A percentile compares a stretch with the other conserved stretches of the same genome.
These are phyloP conservation scores for Colletotrichum scovillei DNA, from an alignment of 2,329 filamentous ascomycete species.

Conservation along the genomic window DNA sequence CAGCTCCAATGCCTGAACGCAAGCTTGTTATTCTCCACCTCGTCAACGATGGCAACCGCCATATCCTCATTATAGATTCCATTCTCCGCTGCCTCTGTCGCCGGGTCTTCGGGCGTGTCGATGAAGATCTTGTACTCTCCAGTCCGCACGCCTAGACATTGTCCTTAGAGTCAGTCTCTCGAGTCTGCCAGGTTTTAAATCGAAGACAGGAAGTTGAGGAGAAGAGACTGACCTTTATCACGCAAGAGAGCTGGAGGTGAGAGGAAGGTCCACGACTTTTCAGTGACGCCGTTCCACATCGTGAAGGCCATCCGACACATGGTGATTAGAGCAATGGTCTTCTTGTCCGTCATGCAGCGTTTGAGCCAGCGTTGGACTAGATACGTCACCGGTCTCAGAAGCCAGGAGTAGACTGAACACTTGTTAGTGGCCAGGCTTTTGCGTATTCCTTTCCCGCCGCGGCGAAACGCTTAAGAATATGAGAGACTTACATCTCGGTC, in stretches of 20 bases:
- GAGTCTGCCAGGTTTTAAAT: neutral
- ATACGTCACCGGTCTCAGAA: neutral
- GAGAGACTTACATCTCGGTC: neutral
- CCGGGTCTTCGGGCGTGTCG: neutral
- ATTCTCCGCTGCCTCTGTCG: neutral
- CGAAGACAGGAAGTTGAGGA: no score
- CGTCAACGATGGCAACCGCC: slow-evolving; percentile 4
- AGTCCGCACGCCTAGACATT: neutral
- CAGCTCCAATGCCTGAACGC: slow-evolving; percentile 10
- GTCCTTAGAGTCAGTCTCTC: neutral
- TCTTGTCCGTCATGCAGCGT: neutral
- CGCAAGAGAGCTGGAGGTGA: neutral
- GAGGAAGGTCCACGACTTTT: neutral
- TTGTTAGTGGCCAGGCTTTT: no score
- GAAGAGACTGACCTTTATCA: slow-evolving; percentile 8
- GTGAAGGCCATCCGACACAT: neutral
- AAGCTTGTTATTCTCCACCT: slow-evolving; percentile 2
- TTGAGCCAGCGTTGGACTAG: neutral
- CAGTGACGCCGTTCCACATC: slow-evolving; percentile 12
- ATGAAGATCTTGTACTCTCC: neutral
- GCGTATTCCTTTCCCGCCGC: neutral
- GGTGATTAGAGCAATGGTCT: neutral
- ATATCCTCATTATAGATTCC: slow-evolving; percentile 14
- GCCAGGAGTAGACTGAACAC: neutral
- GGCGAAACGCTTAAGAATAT: no score